A percentile compares a stretch with the other conserved stretches of the same genome.
These are phyloP conservation scores for Trichoderma simmonsii DNA, from an alignment of 2,329 filamentous ascomycete species.

Conservation along the genomic window DNA sequence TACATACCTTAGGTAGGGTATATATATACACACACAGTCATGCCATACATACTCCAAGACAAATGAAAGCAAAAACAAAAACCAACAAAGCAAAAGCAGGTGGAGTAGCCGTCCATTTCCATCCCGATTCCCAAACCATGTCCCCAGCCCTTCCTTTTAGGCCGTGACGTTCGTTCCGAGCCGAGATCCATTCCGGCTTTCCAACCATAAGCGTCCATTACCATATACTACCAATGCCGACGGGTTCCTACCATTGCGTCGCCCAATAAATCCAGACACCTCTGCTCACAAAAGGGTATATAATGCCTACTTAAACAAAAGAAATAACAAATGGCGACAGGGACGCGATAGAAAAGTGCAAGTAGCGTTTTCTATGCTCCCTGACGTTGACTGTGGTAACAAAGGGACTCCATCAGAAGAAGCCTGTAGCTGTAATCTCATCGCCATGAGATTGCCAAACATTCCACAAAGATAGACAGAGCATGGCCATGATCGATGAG, in stretches of 20 bases:
- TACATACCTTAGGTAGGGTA: background rate
- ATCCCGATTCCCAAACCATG: background rate
- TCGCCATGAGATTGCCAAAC: background rate
- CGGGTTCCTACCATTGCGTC: background rate
- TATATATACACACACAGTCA: background rate
- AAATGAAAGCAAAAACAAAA: background rate
- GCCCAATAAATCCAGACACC: background rate
- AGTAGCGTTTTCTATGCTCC: background rate
- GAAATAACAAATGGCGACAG: background rate
- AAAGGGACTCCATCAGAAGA: background rate
- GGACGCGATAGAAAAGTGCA: background rate
- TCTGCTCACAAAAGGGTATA: constrained; percentile 20
- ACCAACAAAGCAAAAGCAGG: background rate
- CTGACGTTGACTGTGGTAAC: background rate
- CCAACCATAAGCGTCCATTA: constrained; percentile 5
- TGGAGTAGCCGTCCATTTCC: background rate
- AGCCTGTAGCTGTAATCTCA: background rate
- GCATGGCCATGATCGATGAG: background rate
- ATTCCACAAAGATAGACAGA: background rate
- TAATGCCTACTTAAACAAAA: constrained; percentile 18
- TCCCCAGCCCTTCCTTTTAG: background rate
- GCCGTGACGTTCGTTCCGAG: background rate
- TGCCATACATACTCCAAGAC: background rate
- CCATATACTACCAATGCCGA: background rate
- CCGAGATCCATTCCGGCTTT: background rate